Conservation (phyloP, 2,329 filamentous ascomycete genomes). For the Fusarium citri region DNA sequence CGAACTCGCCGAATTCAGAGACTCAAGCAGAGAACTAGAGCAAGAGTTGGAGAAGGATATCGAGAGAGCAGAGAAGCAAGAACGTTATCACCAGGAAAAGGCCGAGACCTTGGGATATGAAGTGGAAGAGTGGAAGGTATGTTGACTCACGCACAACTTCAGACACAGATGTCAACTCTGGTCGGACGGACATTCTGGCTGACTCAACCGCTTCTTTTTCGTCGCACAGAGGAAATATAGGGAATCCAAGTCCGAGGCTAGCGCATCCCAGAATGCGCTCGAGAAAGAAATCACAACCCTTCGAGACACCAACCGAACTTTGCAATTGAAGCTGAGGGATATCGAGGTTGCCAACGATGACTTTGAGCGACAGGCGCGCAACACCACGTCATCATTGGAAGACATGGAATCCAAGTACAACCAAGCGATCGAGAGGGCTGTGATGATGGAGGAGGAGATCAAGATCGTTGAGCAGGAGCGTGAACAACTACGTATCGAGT, state of each 20-base stretch:
- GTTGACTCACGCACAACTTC: conserved; percentile 42
- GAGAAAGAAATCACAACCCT: conserved; percentile 97
- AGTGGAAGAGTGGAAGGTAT: conserved; percentile 98
- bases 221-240: conserved; percentile 86
- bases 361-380: conserved; percentile 94
- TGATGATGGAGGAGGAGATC: conserved; percentile 96
- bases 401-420: conserved; percentile 98
- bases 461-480: conserved; percentile 91
- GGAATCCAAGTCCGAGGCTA: conserved; percentile 90
- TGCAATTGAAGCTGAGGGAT: conserved; percentile 88
- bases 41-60: conserved; percentile 96
- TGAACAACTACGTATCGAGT: conserved; percentile 88
- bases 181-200: conserved; percentile 11
- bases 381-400: conserved; percentile 94
- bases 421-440: conserved; percentile 87
- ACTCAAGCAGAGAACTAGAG: conserved; percentile 93
- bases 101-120: conserved; percentile 87
- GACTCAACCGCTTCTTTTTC: conserved; percentile 25
- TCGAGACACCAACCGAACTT: conserved; percentile 82
- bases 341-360: conserved; percentile 99
- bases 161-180: not conserved
- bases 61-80: conserved; percentile 92
- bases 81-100: conserved; percentile 86
- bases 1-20: conserved; percentile 92
- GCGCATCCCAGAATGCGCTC: conserved; percentile 82